phyloP scores from a whole-genome alignment of 352 stramenopile genomes.

The Globisporangium nunn region DNA sequence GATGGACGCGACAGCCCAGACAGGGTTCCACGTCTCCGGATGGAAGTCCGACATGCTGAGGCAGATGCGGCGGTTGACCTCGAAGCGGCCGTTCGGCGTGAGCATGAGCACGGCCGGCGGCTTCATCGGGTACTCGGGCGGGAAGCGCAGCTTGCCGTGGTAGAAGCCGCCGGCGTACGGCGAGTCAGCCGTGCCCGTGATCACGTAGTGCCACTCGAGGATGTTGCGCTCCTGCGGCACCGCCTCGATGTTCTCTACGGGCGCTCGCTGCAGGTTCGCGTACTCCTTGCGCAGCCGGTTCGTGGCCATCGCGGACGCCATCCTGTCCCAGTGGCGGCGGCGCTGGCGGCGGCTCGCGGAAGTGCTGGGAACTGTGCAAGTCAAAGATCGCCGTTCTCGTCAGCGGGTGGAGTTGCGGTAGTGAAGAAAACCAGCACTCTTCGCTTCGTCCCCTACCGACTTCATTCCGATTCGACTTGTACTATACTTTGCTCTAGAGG shows the following conservation, averaged over 20 bases:
- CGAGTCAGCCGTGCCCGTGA: slow-evolving; percentile 51
- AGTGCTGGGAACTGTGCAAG: too few relatives aligned
- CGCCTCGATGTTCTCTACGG: slow-evolving; percentile 84
- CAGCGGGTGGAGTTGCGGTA: too few relatives aligned
- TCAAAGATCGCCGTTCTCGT: too few relatives aligned
- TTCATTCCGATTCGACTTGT: not conserved
- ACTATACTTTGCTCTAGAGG: not conserved
- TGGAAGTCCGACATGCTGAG: slow-evolving; percentile 95
- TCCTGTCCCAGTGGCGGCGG: slow-evolving; percentile 6
- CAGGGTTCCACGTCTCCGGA: slow-evolving; percentile 93
- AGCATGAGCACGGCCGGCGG: slow-evolving; percentile 92
- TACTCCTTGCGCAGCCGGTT: slow-evolving; percentile 91
- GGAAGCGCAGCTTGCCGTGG: slow-evolving; percentile 89
- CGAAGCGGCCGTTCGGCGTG: slow-evolving; percentile 92
- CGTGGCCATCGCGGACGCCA: slow-evolving; percentile 75
- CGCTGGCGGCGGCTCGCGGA: too few relatives aligned
- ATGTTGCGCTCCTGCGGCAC: slow-evolving; percentile 90
- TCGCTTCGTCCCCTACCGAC: not conserved
- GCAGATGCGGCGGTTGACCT: slow-evolving; percentile 89
- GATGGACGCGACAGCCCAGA: slow-evolving; percentile 93
- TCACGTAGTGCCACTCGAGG: slow-evolving; percentile 94
- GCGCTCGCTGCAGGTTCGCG: slow-evolving; percentile 77
- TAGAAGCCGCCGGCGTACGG: slow-evolving; percentile 88
- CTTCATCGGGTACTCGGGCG: slow-evolving; percentile 92
- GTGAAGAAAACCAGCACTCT: too few relatives aligned